Evolutionary conservation across 805 yeast genomes (phyloP), one percentile per base, ranked within the genome.

Genomic region (Candida xiaguanensis): DNA sequence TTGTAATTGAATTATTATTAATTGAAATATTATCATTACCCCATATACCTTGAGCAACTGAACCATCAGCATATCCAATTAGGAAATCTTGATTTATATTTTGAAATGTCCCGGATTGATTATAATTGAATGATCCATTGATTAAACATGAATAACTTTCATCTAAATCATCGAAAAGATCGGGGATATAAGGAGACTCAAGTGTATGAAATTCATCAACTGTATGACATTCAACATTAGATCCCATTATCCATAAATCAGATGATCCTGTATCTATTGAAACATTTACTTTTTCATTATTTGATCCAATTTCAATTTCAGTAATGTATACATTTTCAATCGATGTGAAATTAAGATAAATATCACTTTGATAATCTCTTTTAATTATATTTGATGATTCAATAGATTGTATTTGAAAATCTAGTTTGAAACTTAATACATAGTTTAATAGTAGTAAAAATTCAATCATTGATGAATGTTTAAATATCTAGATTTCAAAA

Each of bases 1-100:
- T 33, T 16, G 40, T 19, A 3, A 49, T 17, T 9, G 28, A 30
- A 14, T n/a, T 6, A 22, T 19, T 43, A n/a, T n/a, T 44, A 31
- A 58, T 40, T 1, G 39, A n/a, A 22, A 55, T 38, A 25, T 27
- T 28, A 38, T 58, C 66, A 3, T 35, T 37, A 5, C 57, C 62
- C 78, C 80, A 80, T 9, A 48, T 44, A 9, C 85, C 86, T 8
- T 53, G 47, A 8, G 79, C 80, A 43, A 59, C 69, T 6, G 71
- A 58, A 17, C 65, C 63, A 46, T 77, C 82, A 12, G 71, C 72
- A 51, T 78, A 79, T 34, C 53, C 30, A 26, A 40, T 31, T 15
- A 3, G 4, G 17, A 40, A 43, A 3, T n/a, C 13, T 2, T 22
- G 24, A 20, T 22, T 16, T 3, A 28, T 11, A 22, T 8, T 39